Evolutionary conservation across 148 eudicot species (phyloP).

Genomic region (Tetragonia tetragonoides): DNA sequence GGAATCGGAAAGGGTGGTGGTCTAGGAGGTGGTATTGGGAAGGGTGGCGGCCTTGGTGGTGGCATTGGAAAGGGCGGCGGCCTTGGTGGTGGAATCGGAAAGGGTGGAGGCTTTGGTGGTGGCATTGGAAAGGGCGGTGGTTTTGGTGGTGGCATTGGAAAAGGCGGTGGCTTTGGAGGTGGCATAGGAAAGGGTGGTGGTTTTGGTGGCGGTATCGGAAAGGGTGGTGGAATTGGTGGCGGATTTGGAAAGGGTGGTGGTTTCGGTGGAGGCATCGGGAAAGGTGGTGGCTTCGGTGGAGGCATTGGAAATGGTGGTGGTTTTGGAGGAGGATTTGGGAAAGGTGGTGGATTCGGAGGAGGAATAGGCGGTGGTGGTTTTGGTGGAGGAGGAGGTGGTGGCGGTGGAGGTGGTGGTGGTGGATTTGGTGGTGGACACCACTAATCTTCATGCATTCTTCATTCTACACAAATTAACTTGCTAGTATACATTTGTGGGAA

Average conservation of each 20-base stretch:
- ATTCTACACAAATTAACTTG: not conserved
- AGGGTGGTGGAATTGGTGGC: slow-evolving; percentile 17
- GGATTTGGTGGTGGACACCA: slow-evolving; percentile 21
- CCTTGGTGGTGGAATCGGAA: slow-evolving; percentile 22
- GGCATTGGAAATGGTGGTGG: slow-evolving; percentile 29
- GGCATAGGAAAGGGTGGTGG: slow-evolving; percentile 29
- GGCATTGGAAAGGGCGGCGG: slow-evolving; percentile 28
- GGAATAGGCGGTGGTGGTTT: slow-evolving; percentile 19
- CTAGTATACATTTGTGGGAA: not conserved
- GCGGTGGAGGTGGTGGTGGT: slow-evolving; percentile 27
- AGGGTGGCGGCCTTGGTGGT: slow-evolving; percentile 13
- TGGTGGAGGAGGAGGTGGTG: slow-evolving; percentile 12
- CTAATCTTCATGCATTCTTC: not conserved
- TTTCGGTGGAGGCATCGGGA: slow-evolving; percentile 16
- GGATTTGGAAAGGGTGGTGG: slow-evolving; percentile 25
- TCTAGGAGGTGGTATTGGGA: not conserved
- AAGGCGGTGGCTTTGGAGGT: slow-evolving; percentile 25
- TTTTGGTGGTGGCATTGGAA: slow-evolving; percentile 11
- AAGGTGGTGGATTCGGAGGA: slow-evolving; percentile 20
- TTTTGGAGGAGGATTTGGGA: slow-evolving; percentile 14
- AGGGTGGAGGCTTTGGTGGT: slow-evolving; percentile 17
- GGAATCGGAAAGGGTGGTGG: slow-evolving; percentile 3
- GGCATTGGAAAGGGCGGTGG: slow-evolving; percentile 27
- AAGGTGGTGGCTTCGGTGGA: slow-evolving; percentile 22
- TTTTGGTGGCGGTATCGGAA: slow-evolving; percentile 18